Percentiles rank a stretch among this genome's conserved stretches.
Evolutionary conservation across 345 rosid genomes (phyloP).

Genomic region (Sisymbrium altissimum): DNA sequence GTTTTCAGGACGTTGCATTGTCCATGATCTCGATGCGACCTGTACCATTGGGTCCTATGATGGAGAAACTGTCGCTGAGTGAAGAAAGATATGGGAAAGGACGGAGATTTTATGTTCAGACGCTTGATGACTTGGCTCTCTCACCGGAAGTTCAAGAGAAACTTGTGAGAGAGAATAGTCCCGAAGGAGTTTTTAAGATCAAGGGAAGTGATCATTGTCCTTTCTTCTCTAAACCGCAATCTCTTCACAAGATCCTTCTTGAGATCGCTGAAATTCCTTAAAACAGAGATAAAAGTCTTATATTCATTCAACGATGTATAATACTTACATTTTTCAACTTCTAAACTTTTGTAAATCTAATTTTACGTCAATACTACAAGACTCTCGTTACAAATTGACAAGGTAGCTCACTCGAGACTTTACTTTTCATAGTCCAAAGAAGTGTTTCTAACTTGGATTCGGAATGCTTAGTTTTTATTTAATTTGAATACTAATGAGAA

Average conservation of each 20-base stretch:
- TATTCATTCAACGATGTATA: not conserved
- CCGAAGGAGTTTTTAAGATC: conserved; percentile 85
- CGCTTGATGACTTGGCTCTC: conserved; percentile 80
- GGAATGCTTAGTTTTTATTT: not conserved
- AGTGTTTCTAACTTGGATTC: not conserved
- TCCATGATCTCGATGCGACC: conserved; percentile 92
- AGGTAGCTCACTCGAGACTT: not conserved
- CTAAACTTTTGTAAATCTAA: not conserved
- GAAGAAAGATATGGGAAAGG: conserved; percentile 60
- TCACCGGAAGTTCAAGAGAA: conserved; percentile 92
- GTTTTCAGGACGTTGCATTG: conserved; percentile 74
- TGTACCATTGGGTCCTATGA: conserved; percentile 74
- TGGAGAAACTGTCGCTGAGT: conserved; percentile 73
- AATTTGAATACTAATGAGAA: not conserved
- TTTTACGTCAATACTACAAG: not conserved
- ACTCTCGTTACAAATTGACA: not conserved
- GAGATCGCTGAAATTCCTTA: conserved; percentile 78
- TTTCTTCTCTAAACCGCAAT: conserved; percentile 89
- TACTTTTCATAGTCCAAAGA: not conserved
- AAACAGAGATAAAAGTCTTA: not conserved
- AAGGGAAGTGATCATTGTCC: conserved; percentile 96
- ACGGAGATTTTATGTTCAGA: conserved; percentile 78
- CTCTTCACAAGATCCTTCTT: conserved; percentile 73
- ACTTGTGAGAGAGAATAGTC: conserved; percentile 71
- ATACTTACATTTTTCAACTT: not conserved